A percentile compares a stretch with the other conserved stretches of the same genome.
Conservation (phyloP, 1,284 basidiomycete genomes). For the Ganoderma sp. region DNA sequence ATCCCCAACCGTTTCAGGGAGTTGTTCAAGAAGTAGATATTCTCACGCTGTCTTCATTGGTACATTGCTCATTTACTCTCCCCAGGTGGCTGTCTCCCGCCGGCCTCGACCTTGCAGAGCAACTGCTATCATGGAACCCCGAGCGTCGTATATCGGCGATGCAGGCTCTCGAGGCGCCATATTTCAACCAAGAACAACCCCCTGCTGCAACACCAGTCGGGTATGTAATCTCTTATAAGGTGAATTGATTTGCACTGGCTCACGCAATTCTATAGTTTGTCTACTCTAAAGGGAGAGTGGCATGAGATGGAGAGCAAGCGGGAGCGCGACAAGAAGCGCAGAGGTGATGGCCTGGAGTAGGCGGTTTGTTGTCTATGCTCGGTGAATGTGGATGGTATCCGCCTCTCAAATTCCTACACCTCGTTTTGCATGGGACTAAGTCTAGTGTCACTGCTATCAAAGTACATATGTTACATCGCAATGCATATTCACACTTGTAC, state of each 20-base stretch:
- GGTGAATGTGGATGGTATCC: neutral
- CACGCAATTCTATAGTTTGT: constrained; percentile 54
- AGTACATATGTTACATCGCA: constrained; percentile 31
- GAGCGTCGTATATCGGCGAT: constrained; percentile 75
- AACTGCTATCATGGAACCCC: constrained; percentile 86
- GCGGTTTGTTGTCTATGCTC: constrained; percentile 18
- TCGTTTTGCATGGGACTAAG: constrained; percentile 21
- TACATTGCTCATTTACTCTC: constrained; percentile 10
- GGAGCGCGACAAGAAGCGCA: constrained; percentile 78
- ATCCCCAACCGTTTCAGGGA: constrained; percentile 78
- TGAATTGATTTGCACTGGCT: constrained; percentile 1
- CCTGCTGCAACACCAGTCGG: constrained; percentile 75
- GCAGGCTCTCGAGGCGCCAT: constrained; percentile 81
- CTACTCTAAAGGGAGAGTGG: constrained; percentile 89
- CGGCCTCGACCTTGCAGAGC: constrained; percentile 85
- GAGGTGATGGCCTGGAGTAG: constrained; percentile 51
- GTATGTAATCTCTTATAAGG: constrained; percentile 55
- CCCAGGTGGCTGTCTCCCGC: constrained; percentile 83
- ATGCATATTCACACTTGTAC: constrained; percentile 39
- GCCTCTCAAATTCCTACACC: neutral
- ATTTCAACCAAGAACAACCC: constrained; percentile 86
- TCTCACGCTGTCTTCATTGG: neutral
- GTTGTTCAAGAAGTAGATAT: constrained; percentile 76
- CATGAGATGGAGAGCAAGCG: constrained; percentile 91
- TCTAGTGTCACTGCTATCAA: constrained; percentile 31